Base-by-base conservation (phyloP, 2,329 filamentous ascomycete genomes). In the Myotisia sp. region DNA sequence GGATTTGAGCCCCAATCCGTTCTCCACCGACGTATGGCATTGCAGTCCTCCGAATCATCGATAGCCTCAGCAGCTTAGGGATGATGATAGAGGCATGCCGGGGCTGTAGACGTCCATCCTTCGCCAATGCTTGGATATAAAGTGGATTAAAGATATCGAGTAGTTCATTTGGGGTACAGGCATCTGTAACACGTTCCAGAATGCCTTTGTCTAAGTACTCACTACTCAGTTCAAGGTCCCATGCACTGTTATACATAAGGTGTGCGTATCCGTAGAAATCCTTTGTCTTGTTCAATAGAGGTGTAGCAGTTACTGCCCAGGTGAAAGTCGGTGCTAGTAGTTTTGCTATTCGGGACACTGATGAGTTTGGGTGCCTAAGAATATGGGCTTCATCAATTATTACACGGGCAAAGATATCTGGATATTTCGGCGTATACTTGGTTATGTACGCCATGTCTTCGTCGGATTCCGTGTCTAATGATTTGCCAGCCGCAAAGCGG, bases 21-120 rank as follows among this genome's bases (percentile, higher is more conserved):
- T n/a, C n/a, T n/a, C n/a, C n/a, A n/a, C n/a, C n/a, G n/a, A n/a
- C n/a, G n/a, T n/a, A n/a, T n/a, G n/a, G n/a, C n/a, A n/a, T n/a
- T n/a, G n/a, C n/a, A 5, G 31, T 26, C 17, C 21, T 17, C 13
- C 14, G 20, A 17, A 34, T 34, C 31, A 34, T 34, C 16, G 21
- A 34, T 10, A 16, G 8, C 6, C 13, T 3, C 3, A 34, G 22
- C 8, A 34, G 14, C 10, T 26, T 6, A 14, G 31, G 21, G 3
- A 34, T 34, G 5, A 14, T 6, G 5, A 6, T 6, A 17, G 21
- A 10, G 7, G 31, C 21, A 7, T 24, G 16, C 6, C 7, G 3
- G 2, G 21, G 8, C 2, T 24, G 7, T 10, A 34, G 24, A 19
- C 20, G 29, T 5, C 29, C 29, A 30, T 30, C 12, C 6, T 12